Evolutionary conservation across 1,284 basidiomycete species (phyloP).

Genomic region (Leccinum subatratum): DNA sequence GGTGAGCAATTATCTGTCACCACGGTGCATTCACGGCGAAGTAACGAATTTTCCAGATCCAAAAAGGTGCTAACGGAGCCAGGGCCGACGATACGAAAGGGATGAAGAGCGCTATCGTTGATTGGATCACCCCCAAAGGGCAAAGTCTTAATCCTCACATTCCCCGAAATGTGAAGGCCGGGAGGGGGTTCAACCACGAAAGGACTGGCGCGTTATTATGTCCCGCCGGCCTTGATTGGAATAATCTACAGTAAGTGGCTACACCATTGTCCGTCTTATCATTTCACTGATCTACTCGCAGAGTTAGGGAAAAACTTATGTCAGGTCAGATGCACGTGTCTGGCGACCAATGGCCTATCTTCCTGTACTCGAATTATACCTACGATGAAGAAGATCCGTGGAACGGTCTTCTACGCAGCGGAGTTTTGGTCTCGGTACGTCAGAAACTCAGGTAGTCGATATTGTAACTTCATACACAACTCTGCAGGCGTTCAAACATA

Average conservation of each 20-base stretch:
- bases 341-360: background rate
- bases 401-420: background rate
- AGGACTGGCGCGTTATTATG: background rate
- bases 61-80: background rate
- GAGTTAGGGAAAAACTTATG: background rate
- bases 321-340: background rate
- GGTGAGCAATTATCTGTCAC: background rate
- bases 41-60: background rate
- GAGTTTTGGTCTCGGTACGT: background rate
- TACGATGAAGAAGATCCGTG: background rate
- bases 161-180: background rate
- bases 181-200: background rate
- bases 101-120: background rate
- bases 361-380: background rate
- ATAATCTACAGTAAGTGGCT: background rate
- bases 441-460: background rate
- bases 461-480: background rate
- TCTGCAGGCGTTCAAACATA: background rate
- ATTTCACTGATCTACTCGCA: background rate
- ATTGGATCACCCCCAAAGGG: background rate
- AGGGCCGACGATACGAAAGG: background rate
- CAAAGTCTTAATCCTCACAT: background rate
- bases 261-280: background rate
- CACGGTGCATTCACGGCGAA: background rate
- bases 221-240: background rate